These are phyloP conservation scores for Xylariomycetidae sp. DNA, from an alignment of 2,329 filamentous ascomycete genomes.

Conservation along the genomic window DNA sequence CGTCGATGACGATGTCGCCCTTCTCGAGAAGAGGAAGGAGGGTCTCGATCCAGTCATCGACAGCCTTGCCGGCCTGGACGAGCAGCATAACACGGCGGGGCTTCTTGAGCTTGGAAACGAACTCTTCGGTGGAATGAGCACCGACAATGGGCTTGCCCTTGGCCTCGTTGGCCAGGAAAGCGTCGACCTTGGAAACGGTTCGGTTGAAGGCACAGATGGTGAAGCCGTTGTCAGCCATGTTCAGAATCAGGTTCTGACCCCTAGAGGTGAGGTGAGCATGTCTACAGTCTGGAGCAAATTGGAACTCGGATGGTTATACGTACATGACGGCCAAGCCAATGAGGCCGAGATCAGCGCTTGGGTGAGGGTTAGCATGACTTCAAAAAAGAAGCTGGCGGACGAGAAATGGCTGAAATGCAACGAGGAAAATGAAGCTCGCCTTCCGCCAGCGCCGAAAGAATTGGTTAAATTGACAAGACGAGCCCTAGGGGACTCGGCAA, in stretches of 20 bases:
- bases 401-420: slow-evolving; percentile 10
- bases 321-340: slow-evolving; percentile 90
- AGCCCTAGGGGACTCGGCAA: slow-evolving; percentile 50
- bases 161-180: slow-evolving; percentile 85
- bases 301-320: slow-evolving; percentile 35
- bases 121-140: slow-evolving; percentile 90
- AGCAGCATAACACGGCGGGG: slow-evolving; percentile 97
- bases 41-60: slow-evolving; percentile 98
- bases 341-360: slow-evolving; percentile 83
- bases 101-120: slow-evolving; percentile 93
- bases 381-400: slow-evolving; percentile 20
- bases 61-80: slow-evolving; percentile 95
- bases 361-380: slow-evolving; percentile 51
- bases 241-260: slow-evolving; percentile 84
- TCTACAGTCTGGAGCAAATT: no score
- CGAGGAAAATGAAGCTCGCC: slow-evolving; percentile 31
- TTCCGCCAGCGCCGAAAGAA: slow-evolving; percentile 55
- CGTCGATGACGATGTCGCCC: slow-evolving; percentile 98
- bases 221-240: slow-evolving; percentile 88
- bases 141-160: slow-evolving; percentile 95
- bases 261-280: no score
- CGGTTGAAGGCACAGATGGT: slow-evolving; percentile 98
- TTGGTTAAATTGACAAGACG: slow-evolving; percentile 67
- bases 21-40: slow-evolving; percentile 77
- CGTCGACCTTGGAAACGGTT: slow-evolving; percentile 96